Percentiles rank a stretch among this genome's conserved stretches.
phyloP scores from a whole-genome alignment of 768 basidiomycete species.

The Suillus paluster region DNA sequence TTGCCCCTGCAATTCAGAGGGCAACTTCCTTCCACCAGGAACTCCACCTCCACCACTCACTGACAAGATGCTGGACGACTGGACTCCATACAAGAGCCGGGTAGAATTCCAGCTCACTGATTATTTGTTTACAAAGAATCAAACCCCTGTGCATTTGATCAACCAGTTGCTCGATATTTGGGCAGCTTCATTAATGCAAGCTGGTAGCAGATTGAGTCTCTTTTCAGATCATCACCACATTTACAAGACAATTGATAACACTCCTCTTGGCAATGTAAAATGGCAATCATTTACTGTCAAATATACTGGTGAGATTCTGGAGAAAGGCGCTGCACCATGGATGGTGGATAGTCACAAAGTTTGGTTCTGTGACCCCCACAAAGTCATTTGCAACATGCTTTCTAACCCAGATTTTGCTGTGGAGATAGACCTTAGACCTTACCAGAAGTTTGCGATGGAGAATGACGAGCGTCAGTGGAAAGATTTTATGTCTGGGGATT shows the following conservation, averaged over 20 bases:
- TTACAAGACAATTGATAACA: constrained; percentile 30
- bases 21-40: constrained; percentile 7
- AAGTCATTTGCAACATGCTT: constrained; percentile 23
- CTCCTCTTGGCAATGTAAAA: constrained; percentile 27
- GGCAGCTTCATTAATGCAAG: constrained; percentile 16
- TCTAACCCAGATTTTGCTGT: constrained; percentile 25
- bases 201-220: constrained; percentile 25
- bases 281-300: constrained; percentile 31
- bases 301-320: constrained; percentile 22
- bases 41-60: constrained; percentile 9
- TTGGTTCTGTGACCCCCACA: constrained; percentile 28
- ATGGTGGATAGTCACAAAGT: constrained; percentile 30
- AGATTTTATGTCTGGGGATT: constrained; percentile 33
- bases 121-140: constrained; percentile 20
- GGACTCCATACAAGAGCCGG: constrained; percentile 17
- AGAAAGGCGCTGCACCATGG: constrained; percentile 25
- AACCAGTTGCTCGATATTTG: constrained; percentile 23
- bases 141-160: constrained; percentile 25
- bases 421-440: constrained; percentile 25
- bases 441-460: constrained; percentile 15
- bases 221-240: constrained; percentile 27
- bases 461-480: constrained; percentile 13
- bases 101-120: constrained; percentile 24
- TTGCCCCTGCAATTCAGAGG: constrained; percentile 10
- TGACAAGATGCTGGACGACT: constrained; percentile 7